Evolutionary conservation across 2,329 filamentous ascomycete genomes (phyloP).

Genomic region (Karstenula rhodostoma): DNA sequence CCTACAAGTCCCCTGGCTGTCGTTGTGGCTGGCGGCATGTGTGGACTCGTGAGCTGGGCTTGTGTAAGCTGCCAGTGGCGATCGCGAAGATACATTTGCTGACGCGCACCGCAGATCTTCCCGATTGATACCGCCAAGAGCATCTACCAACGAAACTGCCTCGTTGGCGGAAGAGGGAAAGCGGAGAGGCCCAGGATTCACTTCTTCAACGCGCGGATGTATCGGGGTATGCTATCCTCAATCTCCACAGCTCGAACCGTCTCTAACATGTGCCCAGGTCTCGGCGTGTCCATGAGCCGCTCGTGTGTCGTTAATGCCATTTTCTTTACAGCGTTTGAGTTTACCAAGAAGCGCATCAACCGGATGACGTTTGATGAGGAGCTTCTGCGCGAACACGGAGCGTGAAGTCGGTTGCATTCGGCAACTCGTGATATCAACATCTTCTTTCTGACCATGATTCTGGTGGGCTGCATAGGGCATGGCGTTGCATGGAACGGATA

Average conservation of each 20-base stretch:
- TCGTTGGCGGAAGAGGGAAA: constrained; percentile 71
- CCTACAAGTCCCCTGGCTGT: constrained; percentile 83
- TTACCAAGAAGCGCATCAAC: constrained; percentile 71
- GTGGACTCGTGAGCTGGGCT: constrained; percentile 85
- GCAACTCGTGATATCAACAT: constrained; percentile 11
- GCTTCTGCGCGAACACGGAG: constrained; percentile 37
- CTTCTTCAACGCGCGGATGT: constrained; percentile 81
- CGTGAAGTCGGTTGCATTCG: constrained; percentile 24
- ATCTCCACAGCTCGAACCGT: background rate
- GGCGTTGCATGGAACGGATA: constrained; percentile 20
- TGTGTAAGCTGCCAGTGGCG: constrained; percentile 63
- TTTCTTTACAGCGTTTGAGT: constrained; percentile 89
- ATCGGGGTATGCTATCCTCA: constrained; percentile 66
- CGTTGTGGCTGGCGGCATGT: constrained; percentile 78
- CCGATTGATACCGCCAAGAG: constrained; percentile 83
- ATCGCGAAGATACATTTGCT: constrained; percentile 11
- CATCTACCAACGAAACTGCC: constrained; percentile 82
- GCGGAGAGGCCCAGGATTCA: constrained; percentile 70
- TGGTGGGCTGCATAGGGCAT: constrained; percentile 33
- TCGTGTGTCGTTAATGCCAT: constrained; percentile 86
- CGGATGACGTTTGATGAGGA: constrained; percentile 48
- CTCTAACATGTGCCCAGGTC: constrained; percentile 45
- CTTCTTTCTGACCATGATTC: constrained; percentile 11
- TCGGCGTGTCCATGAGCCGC: constrained; percentile 83
- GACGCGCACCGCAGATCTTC: constrained; percentile 54